phyloP scores from a whole-genome alignment of 1,284 basidiomycete species.

The Cryptococcus depauperatus region DNA sequence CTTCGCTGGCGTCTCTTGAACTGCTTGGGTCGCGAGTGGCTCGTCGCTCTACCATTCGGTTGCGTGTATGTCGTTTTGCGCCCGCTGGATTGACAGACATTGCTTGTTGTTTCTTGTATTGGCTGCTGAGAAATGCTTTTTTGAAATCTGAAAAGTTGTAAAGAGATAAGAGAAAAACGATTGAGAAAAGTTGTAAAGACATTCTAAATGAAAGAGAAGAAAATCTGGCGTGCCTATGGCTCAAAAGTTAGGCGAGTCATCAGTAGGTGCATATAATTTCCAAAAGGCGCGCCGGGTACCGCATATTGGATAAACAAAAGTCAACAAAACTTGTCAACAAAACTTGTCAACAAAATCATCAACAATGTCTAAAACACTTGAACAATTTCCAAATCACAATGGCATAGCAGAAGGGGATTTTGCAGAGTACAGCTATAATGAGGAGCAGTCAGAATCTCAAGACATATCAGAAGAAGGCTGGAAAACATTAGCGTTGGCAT shows the following conservation, averaged over 20 bases:
- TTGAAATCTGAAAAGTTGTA: no score
- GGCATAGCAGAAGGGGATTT: constrained; percentile 3
- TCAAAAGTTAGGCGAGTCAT: not conserved
- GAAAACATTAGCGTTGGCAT: constrained; percentile 20
- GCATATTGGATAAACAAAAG: no score
- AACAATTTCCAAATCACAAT: not conserved
- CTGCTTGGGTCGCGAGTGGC: constrained; percentile 23
- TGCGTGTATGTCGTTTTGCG: constrained; percentile 23
- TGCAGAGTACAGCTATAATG: no score
- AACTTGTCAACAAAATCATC: not conserved
- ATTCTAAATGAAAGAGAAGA: not conserved
- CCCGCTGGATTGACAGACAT: constrained; percentile 12
- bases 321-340: constrained; percentile 1
- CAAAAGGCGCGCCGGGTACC: no score
- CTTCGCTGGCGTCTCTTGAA: constrained; percentile 43
- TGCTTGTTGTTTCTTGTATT: no score
- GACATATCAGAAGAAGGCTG: constrained; percentile 20
- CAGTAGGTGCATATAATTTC: no score
- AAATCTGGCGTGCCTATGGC: not conserved
- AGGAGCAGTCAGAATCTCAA: constrained; percentile 12
- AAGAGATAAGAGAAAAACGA: no score
- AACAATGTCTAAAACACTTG: not conserved
- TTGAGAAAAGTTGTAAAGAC: no score
- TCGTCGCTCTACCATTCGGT: constrained; percentile 22
- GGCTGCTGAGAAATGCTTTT: no score